Evolutionary conservation across 148 eudicot genomes (phyloP).

Genomic region (Hydrangea macrophylla): DNA sequence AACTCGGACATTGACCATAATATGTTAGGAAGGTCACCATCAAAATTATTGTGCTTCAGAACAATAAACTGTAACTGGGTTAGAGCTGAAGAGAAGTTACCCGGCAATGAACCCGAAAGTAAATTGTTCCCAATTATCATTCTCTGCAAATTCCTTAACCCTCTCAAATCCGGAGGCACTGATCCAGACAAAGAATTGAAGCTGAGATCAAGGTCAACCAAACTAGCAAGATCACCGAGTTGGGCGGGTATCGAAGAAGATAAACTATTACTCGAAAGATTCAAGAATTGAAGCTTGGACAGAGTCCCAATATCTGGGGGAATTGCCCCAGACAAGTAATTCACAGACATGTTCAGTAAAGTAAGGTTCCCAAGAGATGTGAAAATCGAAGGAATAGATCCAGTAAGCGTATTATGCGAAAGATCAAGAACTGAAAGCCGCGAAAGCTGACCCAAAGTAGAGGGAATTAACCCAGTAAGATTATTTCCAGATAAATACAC

Average conservation of each 20-base stretch:
- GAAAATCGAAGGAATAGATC: constrained; percentile 54
- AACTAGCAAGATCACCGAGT: constrained; percentile 60
- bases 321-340: constrained; percentile 60
- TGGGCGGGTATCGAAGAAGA: constrained; percentile 66
- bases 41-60: constrained; percentile 56
- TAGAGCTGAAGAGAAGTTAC: constrained; percentile 50
- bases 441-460: constrained; percentile 54
- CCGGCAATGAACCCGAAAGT: constrained; percentile 59
- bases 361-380: constrained; percentile 53
- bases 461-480: constrained; percentile 59
- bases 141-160: constrained; percentile 57
- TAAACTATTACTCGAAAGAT: constrained; percentile 62
- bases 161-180: constrained; percentile 58
- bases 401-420: constrained; percentile 55
- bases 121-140: constrained; percentile 54
- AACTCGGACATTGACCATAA: constrained; percentile 63
- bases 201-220: constrained; percentile 89
- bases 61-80: constrained; percentile 46
- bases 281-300: constrained; percentile 50
- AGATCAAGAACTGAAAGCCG: constrained; percentile 70
- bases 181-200: constrained; percentile 46
- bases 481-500: constrained; percentile 53
- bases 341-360: constrained; percentile 57
- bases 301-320: constrained; percentile 60
- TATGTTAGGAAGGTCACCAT: constrained; percentile 55